These are phyloP conservation scores for Pseudocercospora ulei DNA, from an alignment of 2,329 filamentous ascomycete species.

Conservation along the genomic window DNA sequence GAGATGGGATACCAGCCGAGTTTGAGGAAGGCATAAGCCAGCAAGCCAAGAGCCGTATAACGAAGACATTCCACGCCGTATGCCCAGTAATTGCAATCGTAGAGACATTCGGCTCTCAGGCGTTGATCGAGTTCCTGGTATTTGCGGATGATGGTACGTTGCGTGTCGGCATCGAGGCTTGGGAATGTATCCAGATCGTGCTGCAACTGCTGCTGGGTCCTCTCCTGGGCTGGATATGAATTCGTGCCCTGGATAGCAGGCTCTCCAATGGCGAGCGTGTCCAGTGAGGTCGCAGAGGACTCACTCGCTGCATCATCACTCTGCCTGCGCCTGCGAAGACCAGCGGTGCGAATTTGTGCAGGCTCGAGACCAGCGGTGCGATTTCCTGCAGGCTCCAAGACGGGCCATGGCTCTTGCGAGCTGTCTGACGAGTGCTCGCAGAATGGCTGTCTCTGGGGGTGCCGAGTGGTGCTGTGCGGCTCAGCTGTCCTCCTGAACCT, in stretches of 20 bases:
- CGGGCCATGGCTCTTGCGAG: constrained; percentile 50
- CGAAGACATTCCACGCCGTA: constrained; percentile 67
- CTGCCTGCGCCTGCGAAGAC: constrained; percentile 34
- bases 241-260: constrained; percentile 32
- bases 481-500: constrained; percentile 53
- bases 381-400: constrained; percentile 48
- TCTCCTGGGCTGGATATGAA: constrained; percentile 51
- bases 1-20: constrained; percentile 47
- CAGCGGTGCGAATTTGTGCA: constrained; percentile 34
- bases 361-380: too few relatives aligned
- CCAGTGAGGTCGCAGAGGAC: constrained; percentile 53
- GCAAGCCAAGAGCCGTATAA: constrained; percentile 57
- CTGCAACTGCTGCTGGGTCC: constrained; percentile 64
- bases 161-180: constrained; percentile 59
- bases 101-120: constrained; percentile 65
- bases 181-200: constrained; percentile 76
- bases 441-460: constrained; percentile 24
- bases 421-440: constrained; percentile 42
- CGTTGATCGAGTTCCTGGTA: constrained; percentile 69
- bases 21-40: constrained; percentile 47
- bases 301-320: constrained; percentile 31
- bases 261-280: constrained; percentile 43
- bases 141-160: constrained; percentile 65
- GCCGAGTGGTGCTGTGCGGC: constrained; percentile 15
- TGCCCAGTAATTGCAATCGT: constrained; percentile 69